Evolutionary conservation across 352 stramenopile genomes (phyloP), one percentile per base, ranked within the genome.

Genomic region (Phytophthora capsici): DNA sequence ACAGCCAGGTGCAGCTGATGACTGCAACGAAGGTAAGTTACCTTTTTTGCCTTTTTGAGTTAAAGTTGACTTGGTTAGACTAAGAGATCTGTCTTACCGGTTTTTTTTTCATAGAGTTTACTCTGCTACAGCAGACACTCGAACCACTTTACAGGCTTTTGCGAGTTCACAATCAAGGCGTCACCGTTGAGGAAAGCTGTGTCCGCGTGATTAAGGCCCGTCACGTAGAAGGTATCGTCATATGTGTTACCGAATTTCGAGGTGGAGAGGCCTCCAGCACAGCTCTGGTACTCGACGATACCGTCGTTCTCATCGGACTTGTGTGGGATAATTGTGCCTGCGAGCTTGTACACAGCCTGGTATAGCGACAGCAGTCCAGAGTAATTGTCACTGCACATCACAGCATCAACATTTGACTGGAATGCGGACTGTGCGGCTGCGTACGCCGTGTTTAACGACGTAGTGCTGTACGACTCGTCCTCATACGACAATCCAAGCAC

Each of bases 71-170:
- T 10, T 34, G 4, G 8, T 9, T 34, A 34, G 28, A 34, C 10
- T 34, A 9, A 9, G 28, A 2, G 9, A 34, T 34, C 28, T 34
- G 28, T 13, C 28, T 34, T 34, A 34, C 28, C 28, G 28, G 4
- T 4, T 12, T 13, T 8, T 13, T 4, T 12, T 13, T 8, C 28
- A 14, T 34, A 34, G 28, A 34, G 14, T 34, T 34, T 9, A 34
- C 10, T 34, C 8, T 13, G 4, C 47, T 61, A 71, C 20, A 71
- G 22, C 34, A 77, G 32, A 8, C 72, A 81, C 38, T 79, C 69
- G 37, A 82, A 78, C 76, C 76, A 84, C 54, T 78, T 82, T 8
- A 77, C 55, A 1, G 70, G 70, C 38, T 77, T 79, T 52, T 78
- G 49, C 16, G 71, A 60, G 44, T 70, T 64, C 47, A 69, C 60